phyloP scores from a whole-genome alignment of 139 green algal genomes.

The Chlamydomonas incerta region DNA sequence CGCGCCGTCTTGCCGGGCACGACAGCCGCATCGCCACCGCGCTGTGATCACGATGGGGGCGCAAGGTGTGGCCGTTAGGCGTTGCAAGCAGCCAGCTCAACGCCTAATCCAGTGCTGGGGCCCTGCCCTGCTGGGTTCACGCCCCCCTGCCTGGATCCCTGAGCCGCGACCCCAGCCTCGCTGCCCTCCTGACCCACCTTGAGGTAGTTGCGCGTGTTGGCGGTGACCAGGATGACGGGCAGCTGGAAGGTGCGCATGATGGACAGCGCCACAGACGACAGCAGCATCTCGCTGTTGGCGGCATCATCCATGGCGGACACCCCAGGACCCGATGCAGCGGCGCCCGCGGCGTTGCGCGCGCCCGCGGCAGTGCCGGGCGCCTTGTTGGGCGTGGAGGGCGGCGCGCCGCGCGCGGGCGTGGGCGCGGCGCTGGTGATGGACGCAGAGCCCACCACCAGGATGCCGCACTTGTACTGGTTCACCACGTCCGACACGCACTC shows the following conservation, averaged over 20 bases:
- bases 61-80: no score
- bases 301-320: neutral
- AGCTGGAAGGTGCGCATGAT: conserved; percentile 28
- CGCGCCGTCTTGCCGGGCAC: neutral
- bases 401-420: neutral
- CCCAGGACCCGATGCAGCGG: no score
- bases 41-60: no score
- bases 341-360: neutral
- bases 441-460: conserved; percentile 6
- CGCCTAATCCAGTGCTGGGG: no score
- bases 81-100: no score
- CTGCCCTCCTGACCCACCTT: neutral
- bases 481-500: conserved; percentile 17
- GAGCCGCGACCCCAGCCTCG: no score
- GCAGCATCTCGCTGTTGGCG: neutral
- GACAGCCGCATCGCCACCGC: no score
- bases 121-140: no score
- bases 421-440: conserved; percentile 1
- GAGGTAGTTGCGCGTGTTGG: conserved; percentile 29
- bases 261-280: conserved; percentile 22
- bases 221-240: conserved; percentile 24
- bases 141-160: no score
- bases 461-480: neutral
- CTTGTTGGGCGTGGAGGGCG: neutral
- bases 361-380: neutral